phyloP scores from a whole-genome alignment of 2,329 filamentous ascomycete species.

The Colletotrichum gloeosporioides region DNA sequence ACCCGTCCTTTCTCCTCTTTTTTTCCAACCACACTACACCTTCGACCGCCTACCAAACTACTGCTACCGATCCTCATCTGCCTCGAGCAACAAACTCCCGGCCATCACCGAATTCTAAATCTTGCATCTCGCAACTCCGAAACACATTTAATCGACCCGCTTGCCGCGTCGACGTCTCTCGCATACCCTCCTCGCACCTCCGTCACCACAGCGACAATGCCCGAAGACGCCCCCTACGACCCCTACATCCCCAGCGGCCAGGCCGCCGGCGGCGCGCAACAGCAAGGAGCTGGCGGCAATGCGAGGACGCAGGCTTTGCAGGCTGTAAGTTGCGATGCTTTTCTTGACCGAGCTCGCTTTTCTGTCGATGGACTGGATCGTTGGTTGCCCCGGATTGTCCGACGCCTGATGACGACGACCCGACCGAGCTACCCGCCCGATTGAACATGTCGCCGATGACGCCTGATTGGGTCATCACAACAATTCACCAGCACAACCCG shows the following conservation, averaged over 20 bases:
- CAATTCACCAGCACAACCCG: background rate
- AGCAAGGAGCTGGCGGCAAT: conserved; percentile 50
- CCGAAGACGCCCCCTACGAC: conserved; percentile 75
- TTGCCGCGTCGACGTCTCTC: background rate
- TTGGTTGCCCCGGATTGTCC: background rate
- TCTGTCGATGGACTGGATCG: background rate
- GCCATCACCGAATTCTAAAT: background rate
- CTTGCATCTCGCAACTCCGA: background rate
- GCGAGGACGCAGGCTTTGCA: conserved; percentile 72
- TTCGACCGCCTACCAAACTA: background rate
- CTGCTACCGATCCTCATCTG: background rate
- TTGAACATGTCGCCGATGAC: conserved; percentile 4
- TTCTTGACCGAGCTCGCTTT: conserved; percentile 4
- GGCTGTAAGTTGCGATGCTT: conserved; percentile 69
- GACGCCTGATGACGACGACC: conserved; percentile 17
- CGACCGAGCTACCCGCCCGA: conserved; percentile 7
- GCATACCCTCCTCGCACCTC: background rate
- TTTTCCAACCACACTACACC: conserved; percentile 7
- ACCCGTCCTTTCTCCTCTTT: conserved; percentile 19
- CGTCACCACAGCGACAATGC: conserved; percentile 46
- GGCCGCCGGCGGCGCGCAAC: conserved; percentile 43
- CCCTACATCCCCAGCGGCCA: conserved; percentile 83
- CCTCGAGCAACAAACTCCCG: background rate
- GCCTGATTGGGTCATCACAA: background rate
- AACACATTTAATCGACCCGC: background rate